Base-by-base conservation (phyloP, 305 asterid genomes). In the Solanum hybrid region DNA sequence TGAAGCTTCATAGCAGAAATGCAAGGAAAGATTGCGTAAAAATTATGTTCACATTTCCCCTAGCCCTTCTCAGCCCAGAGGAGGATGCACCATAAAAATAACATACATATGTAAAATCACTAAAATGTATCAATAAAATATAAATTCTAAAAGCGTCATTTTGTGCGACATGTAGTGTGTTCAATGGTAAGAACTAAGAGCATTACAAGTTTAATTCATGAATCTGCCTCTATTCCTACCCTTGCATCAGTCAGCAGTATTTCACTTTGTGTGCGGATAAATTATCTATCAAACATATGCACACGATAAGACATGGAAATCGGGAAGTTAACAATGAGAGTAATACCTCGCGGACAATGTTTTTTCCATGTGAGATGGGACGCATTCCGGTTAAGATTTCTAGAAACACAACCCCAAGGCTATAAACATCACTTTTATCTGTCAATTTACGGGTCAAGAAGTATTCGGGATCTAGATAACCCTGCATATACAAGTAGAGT, bases 381-480 rank as follows among this genome's bases (percentile, higher is more conserved):
- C 93, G 97, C 98, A 92, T 96, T 86, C 99, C 98, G 0, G 98
- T 97, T 87, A 97, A 89, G 88, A 97, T 93, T 94, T 97, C 98
- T 86, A 97, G 92, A 92, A 96, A 94, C 56, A 97, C 99, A 36
- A 97, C 94, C 3, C 99, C 99, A n/a, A 97, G 94, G 93, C 99
- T 97, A 82, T 97, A 97, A 60, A 97, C 98, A 20, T 97, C 99
- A 88, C 99, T 97, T 89, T 95, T 97, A 92, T 95, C 98, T 1
- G 99, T 95, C 89, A 97, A 90, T 93, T 97, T 92, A 89, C 91
- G 94, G 7, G 98, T 96, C 93, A 93, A 89, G 92, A 95, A 93
- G 89, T 97, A 97, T 75, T 97, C 99, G 14, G 99, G 99, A 92
- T 97, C 99, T 22, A 97, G 96, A 82, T 96, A 97, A 20, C 99